Evolutionary conservation across 2,329 filamentous ascomycete genomes (phyloP).

Genomic region (Lachnellula willkommii): DNA sequence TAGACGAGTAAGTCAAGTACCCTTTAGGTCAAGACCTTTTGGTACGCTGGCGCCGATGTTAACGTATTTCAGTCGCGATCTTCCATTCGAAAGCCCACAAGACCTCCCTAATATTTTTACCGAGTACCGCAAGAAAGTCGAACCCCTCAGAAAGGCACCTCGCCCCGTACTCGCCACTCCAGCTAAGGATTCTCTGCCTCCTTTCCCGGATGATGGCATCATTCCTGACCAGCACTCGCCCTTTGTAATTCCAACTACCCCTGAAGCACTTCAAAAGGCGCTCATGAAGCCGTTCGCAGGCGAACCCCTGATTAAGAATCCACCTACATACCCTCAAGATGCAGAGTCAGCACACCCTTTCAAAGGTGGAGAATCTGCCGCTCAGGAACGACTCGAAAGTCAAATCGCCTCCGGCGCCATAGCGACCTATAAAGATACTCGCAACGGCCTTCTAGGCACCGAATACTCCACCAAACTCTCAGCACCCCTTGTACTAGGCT

Average conservation of each 20-base stretch:
- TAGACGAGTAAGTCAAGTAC: slow-evolving; percentile 63
- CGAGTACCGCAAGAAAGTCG: slow-evolving; percentile 65
- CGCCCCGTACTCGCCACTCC: slow-evolving; percentile 52
- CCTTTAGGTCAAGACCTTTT: neutral
- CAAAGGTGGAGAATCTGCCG: slow-evolving; percentile 59
- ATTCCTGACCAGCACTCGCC: slow-evolving; percentile 56
- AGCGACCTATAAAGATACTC: slow-evolving; percentile 61
- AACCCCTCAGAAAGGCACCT: slow-evolving; percentile 63
- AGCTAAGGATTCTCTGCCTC: slow-evolving; percentile 46
- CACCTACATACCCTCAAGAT: slow-evolving; percentile 48
- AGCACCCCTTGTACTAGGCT: slow-evolving; percentile 66
- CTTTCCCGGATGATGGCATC: slow-evolving; percentile 43
- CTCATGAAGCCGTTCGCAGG: slow-evolving; percentile 54
- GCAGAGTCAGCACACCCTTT: slow-evolving; percentile 60
- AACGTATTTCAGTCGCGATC: slow-evolving; percentile 52
- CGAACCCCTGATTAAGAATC: slow-evolving; percentile 43
- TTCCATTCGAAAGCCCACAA: slow-evolving; percentile 50
- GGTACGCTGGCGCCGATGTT: neutral
- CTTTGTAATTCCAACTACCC: slow-evolving; percentile 55
- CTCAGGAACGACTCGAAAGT: slow-evolving; percentile 52
- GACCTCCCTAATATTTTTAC: slow-evolving; percentile 73
- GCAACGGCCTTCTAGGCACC: slow-evolving; percentile 64
- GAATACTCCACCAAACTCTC: slow-evolving; percentile 75
- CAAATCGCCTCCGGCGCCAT: slow-evolving; percentile 57
- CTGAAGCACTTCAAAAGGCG: slow-evolving; percentile 47